Base-by-base conservation (phyloP, 2,329 filamentous ascomycete genomes). In the Pyrenochaeta sp. region DNA sequence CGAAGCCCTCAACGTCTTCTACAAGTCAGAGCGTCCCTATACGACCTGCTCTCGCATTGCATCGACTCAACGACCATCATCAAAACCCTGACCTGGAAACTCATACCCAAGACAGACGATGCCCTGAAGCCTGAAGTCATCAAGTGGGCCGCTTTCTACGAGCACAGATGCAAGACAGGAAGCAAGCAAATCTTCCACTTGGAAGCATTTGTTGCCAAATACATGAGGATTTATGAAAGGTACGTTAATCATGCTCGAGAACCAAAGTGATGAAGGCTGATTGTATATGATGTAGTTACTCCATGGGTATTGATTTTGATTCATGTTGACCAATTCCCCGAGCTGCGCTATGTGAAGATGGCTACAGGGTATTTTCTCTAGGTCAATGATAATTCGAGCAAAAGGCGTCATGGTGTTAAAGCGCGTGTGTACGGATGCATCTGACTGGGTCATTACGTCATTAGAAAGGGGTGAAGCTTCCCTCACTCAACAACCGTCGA, bases 161-260 rank as follows among this genome's bases (percentile, higher is more conserved):
- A 99, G 73, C 94, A 99, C 72, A 83, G 94, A 49, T 89, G 97
- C 73, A 89, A 89, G 69, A 88, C 88, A 59, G 94, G 94, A 37
- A 91, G 76, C 52, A 99, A 99, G 80, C 89, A 96, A 45, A 97
- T 99, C 52, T 99, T 99, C 73, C 95, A 99, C 67, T 77, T 99
- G 3, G 95, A 99, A 74, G 94, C 94, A 3, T 99, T 99, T 73
- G 94, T 99, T 45, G 93, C 93, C 44, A 97, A 96, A 76, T 96
- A 97, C 70, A 97, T 99, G 93, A 84, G 93, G 60, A 84, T 97
- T 58, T 83, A 93, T 53, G 94, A 99, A 77, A 93, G 91, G 85
- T 95, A 85, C 53, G 76, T 68, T 24, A 3, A 24, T 8, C 17
- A 6, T 8, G 14, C 9, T 21, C 20, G 1, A 21, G n/a, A 15